Percentiles rank a stretch among this genome's conserved stretches.
Evolutionary conservation across 495 filamentous ascomycete species (phyloP).

Genomic region (Hypoxylon cercidicola): DNA sequence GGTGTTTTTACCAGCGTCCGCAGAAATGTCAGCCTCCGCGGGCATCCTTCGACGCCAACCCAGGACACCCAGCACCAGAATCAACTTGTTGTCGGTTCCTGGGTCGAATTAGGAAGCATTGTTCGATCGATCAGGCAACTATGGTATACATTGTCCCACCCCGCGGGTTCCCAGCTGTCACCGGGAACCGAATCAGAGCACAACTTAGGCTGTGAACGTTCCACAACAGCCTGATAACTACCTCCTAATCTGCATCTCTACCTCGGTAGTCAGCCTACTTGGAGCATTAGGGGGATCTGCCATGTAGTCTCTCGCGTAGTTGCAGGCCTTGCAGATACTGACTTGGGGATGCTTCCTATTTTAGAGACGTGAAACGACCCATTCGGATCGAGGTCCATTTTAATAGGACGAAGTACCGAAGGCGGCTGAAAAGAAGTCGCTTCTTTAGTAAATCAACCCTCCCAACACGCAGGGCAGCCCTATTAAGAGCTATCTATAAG

Average conservation of each 20-base stretch:
- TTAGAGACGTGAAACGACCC: neutral
- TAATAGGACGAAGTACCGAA: neutral
- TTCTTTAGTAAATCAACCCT: constrained; percentile 4
- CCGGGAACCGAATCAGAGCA: neutral
- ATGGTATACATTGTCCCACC: constrained; percentile 22
- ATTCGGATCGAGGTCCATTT: constrained; percentile 1
- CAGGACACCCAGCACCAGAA: constrained; percentile 12
- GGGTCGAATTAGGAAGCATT: constrained; percentile 18
- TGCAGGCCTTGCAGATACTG: constrained; percentile 2
- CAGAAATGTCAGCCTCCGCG: constrained; percentile 16
- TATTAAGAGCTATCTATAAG: neutral
- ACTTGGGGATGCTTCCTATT: neutral
- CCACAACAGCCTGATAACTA: constrained; percentile 14
- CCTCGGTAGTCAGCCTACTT: constrained; percentile 10
- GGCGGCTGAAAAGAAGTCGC: neutral
- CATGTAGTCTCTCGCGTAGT: constrained; percentile 2
- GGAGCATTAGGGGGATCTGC: neutral
- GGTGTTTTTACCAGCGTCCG: neutral
- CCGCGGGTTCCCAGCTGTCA: constrained; percentile 24
- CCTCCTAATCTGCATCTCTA: constrained; percentile 6
- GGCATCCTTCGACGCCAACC: constrained; percentile 15
- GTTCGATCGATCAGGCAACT: constrained; percentile 25
- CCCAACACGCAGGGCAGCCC: neutral
- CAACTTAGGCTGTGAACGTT: constrained; percentile 10
- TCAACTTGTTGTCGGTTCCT: constrained; percentile 7